These are phyloP conservation scores for Celoporthe dispersa DNA, from an alignment of 2,329 filamentous ascomycete genomes.

Conservation along the genomic window DNA sequence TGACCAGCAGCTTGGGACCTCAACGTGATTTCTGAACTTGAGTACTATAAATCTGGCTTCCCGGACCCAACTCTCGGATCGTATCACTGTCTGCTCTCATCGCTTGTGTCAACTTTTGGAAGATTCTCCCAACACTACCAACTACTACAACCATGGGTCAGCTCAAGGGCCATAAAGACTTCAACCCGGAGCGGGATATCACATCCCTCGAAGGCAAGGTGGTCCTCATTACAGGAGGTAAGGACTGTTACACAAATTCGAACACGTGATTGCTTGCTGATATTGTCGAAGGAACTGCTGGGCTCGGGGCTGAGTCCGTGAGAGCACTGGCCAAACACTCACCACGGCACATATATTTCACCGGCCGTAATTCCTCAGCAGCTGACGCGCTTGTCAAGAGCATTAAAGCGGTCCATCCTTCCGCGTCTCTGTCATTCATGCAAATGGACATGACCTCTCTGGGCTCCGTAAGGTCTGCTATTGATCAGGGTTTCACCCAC, in stretches of 20 bases:
- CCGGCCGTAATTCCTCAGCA: constrained; percentile 49
- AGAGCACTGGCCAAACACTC: constrained; percentile 15
- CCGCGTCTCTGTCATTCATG: constrained; percentile 36
- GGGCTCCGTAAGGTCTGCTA: constrained; percentile 3
- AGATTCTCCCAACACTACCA: not conserved
- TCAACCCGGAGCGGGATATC: constrained; percentile 31
- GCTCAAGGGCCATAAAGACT: constrained; percentile 16
- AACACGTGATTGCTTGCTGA: not conserved
- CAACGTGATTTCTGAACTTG: not conserved
- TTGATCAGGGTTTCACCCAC: constrained; percentile 3
- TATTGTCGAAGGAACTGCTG: constrained; percentile 9
- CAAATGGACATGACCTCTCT: constrained; percentile 39
- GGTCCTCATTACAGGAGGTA: constrained; percentile 20
- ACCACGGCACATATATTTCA: constrained; percentile 31
- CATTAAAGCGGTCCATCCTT: constrained; percentile 35
- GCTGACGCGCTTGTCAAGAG: constrained; percentile 41
- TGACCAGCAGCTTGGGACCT: not conserved
- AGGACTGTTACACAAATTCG: not conserved
- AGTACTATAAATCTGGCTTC: not conserved
- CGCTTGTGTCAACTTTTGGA: not conserved
- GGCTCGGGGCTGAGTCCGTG: constrained; percentile 9
- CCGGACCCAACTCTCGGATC: not conserved
- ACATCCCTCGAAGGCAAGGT: constrained; percentile 12
- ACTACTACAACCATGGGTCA: not conserved
- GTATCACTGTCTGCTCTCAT: not conserved